These are phyloP conservation scores for Picochlorum sp. DNA, from an alignment of 139 green algal species.

Conservation along the genomic window DNA sequence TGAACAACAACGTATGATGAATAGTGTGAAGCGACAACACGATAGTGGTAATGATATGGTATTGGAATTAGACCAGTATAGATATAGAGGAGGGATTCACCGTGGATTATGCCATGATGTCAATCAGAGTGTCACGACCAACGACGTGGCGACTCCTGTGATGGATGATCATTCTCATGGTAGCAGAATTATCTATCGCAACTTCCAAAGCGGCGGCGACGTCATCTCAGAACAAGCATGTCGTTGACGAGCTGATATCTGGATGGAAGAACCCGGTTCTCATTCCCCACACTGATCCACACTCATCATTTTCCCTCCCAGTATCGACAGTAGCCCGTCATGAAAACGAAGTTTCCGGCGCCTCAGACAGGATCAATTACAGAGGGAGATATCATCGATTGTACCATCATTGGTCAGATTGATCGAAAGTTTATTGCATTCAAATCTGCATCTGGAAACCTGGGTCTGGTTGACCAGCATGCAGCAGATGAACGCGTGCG, in stretches of 20 bases:
- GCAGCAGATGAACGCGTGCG: conserved; percentile 70
- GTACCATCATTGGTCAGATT: conserved; percentile 33
- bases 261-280: conserved; percentile 21
- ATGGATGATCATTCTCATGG: too few relatives aligned
- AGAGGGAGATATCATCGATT: conserved; percentile 17
- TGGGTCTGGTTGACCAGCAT: conserved; percentile 72
- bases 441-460: conserved; percentile 20
- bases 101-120: too few relatives aligned
- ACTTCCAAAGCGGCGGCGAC: too few relatives aligned
- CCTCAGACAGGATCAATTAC: conserved; percentile 17
- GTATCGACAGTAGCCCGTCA: not conserved
- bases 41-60: too few relatives aligned
- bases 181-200: too few relatives aligned
- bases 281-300: not conserved
- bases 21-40: too few relatives aligned
- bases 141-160: too few relatives aligned
- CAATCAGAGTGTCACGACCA: too few relatives aligned
- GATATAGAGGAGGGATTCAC: too few relatives aligned
- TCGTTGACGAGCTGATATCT: conserved; percentile 11
- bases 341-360: conserved; percentile 3
- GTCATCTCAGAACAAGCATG: too few relatives aligned
- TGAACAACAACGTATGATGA: too few relatives aligned
- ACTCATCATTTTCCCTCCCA: not conserved
- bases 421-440: conserved; percentile 54
- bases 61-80: too few relatives aligned